A percentile compares a stretch with the other conserved stretches of the same genome.
Evolutionary conservation across 164 flowering plant genomes (phyloP).

Genomic region (Berberis vulgaris): DNA sequence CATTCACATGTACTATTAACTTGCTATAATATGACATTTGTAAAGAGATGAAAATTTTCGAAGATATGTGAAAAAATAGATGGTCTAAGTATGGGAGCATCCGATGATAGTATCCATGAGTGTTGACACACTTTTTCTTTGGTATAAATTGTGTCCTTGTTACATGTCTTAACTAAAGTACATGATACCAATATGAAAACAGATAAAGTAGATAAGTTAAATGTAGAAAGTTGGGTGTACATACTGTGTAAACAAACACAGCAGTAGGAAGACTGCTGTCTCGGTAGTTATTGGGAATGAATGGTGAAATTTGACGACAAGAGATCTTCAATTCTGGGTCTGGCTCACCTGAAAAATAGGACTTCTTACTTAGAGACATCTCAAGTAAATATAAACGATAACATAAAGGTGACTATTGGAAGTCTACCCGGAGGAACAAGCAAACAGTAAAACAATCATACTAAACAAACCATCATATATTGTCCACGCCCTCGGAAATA

Average conservation of each 20-base stretch:
- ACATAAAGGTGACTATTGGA: not conserved
- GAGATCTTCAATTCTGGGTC: slow-evolving; percentile 94
- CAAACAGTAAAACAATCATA: not conserved
- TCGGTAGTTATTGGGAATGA: slow-evolving; percentile 87
- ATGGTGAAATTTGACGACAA: slow-evolving; percentile 98
- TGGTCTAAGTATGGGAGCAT: too few relatives aligned
- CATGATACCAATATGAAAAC: too few relatives aligned
- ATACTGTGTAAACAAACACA: slow-evolving; percentile 95
- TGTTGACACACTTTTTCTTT: too few relatives aligned
- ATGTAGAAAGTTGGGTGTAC: slow-evolving; percentile 7
- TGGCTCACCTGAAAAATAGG: slow-evolving; percentile 70
- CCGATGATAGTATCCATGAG: too few relatives aligned
- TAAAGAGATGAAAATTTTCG: too few relatives aligned
- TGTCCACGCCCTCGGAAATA: slow-evolving; percentile 99
- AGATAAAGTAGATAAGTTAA: too few relatives aligned
- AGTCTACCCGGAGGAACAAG: not conserved
- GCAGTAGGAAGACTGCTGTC: slow-evolving; percentile 96
- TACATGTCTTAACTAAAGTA: too few relatives aligned
- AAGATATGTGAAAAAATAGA: too few relatives aligned
- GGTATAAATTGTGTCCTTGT: too few relatives aligned
- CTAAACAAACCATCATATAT: slow-evolving; percentile 74
- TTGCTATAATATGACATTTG: too few relatives aligned
- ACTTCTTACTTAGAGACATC: not conserved
- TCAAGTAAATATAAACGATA: not conserved
- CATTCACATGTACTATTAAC: too few relatives aligned